Evolutionary conservation across 768 basidiomycete species (phyloP).

Genomic region (Hygrocybe coccinea): DNA sequence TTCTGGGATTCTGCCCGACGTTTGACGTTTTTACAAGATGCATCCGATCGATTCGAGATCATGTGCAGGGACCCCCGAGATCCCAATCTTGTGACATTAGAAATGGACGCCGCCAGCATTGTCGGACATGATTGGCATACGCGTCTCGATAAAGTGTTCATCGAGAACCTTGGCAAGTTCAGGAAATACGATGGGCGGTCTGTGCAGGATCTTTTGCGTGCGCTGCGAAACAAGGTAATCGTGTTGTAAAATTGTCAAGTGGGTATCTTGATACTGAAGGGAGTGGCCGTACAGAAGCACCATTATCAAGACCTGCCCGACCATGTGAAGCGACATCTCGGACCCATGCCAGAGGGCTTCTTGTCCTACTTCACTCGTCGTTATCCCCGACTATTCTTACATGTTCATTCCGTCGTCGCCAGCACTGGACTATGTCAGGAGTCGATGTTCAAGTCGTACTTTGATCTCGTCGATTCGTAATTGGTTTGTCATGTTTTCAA

Average conservation of each 20-base stretch:
- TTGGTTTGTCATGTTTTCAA: not conserved
- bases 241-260: slow-evolving; percentile 18
- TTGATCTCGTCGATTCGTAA: slow-evolving; percentile 57
- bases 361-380: slow-evolving; percentile 87
- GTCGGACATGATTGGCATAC: slow-evolving; percentile 90
- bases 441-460: slow-evolving; percentile 88
- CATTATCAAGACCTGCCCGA: slow-evolving; percentile 97
- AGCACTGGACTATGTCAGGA: slow-evolving; percentile 70
- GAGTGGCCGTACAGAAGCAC: slow-evolving; percentile 64
- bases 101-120: slow-evolving; percentile 60
- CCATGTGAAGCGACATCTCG: slow-evolving; percentile 81
- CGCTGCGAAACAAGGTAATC: slow-evolving; percentile 91
- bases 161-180: slow-evolving; percentile 95
- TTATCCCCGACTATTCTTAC: slow-evolving; percentile 88
- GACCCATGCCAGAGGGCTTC: slow-evolving; percentile 89
- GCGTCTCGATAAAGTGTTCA: slow-evolving; percentile 80
- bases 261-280: not conserved
- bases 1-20: slow-evolving; percentile 91
- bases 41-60: slow-evolving; percentile 95
- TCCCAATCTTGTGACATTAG: slow-evolving; percentile 65
- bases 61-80: slow-evolving; percentile 93
- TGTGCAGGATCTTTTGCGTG: slow-evolving; percentile 88
- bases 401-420: slow-evolving; percentile 82
- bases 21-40: slow-evolving; percentile 92
- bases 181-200: slow-evolving; percentile 91